Conservation (phyloP, 768 basidiomycete species). For the Suillus variegatus region DNA sequence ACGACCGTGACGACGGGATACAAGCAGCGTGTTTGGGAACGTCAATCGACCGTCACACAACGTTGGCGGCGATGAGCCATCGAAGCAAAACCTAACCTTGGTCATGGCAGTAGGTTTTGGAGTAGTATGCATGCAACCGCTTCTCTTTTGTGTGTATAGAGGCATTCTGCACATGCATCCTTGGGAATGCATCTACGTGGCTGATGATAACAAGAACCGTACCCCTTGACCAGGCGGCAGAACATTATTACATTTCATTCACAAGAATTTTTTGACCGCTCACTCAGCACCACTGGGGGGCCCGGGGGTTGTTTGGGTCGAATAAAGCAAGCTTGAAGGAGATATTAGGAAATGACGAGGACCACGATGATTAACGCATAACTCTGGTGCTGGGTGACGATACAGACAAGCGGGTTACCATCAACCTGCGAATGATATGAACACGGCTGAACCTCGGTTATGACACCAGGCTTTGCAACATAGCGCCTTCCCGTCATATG, state of each 20-base stretch:
- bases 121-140: background rate
- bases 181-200: background rate
- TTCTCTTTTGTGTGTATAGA: background rate
- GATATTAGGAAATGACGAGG: background rate
- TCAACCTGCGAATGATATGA: no score
- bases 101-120: background rate
- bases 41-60: background rate
- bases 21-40: background rate
- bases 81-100: background rate
- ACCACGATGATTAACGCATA: no score
- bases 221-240: background rate
- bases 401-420: background rate
- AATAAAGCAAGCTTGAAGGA: background rate
- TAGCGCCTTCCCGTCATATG: background rate
- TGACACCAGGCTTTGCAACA: background rate
- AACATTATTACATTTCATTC: background rate
- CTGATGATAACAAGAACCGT: background rate
- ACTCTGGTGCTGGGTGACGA: background rate
- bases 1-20: background rate
- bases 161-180: background rate
- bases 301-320: background rate
- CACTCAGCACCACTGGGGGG: background rate
- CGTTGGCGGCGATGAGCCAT: background rate
- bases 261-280: background rate
- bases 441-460: background rate